Percentiles rank a stretch among this genome's conserved stretches.
Conservation (phyloP, 805 yeast species). For the Schwanniomyces occidentalis region DNA sequence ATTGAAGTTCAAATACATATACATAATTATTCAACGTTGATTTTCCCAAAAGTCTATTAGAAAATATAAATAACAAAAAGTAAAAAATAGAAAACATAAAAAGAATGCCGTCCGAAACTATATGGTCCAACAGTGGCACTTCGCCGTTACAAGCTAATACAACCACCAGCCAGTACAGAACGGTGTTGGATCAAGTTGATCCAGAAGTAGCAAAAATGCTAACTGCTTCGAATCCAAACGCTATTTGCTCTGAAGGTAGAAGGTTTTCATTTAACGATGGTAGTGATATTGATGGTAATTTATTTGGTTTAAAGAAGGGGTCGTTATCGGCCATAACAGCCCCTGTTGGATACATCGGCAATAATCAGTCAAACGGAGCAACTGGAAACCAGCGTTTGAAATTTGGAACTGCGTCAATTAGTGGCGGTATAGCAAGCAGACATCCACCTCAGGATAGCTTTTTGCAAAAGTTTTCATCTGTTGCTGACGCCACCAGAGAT, state of each 20-base stretch:
- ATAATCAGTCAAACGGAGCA: conserved; percentile 20
- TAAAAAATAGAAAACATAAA: too few species aligned
- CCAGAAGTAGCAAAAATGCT: conserved; percentile 40
- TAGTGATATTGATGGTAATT: conserved; percentile 43
- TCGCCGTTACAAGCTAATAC: conserved; percentile 15
- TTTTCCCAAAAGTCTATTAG: too few species aligned
- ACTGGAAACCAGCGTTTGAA: conserved; percentile 24
- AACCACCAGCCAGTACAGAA: conserved; percentile 24
- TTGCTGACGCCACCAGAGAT: conserved; percentile 70
- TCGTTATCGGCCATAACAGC: conserved; percentile 49
- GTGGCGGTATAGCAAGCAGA: conserved; percentile 52
- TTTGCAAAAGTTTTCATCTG: conserved; percentile 61
- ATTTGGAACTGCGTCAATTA: conserved; percentile 63
- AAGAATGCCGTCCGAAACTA: conserved; percentile 43
- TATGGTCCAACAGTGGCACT: conserved; percentile 39
- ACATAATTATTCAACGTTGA: too few species aligned
- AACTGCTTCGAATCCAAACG: conserved; percentile 10
- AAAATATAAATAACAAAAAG: too few species aligned
- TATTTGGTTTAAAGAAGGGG: conserved; percentile 50
- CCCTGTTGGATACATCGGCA: conserved; percentile 36
- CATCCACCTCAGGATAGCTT: conserved; percentile 52
- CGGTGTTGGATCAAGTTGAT: conserved; percentile 41
- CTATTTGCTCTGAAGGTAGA: conserved; percentile 20
- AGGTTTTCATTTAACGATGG: conserved; percentile 43
- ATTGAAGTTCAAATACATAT: too few species aligned